Conservation (phyloP, 1,284 basidiomycete species). For the Heterobasidion annosum region DNA sequence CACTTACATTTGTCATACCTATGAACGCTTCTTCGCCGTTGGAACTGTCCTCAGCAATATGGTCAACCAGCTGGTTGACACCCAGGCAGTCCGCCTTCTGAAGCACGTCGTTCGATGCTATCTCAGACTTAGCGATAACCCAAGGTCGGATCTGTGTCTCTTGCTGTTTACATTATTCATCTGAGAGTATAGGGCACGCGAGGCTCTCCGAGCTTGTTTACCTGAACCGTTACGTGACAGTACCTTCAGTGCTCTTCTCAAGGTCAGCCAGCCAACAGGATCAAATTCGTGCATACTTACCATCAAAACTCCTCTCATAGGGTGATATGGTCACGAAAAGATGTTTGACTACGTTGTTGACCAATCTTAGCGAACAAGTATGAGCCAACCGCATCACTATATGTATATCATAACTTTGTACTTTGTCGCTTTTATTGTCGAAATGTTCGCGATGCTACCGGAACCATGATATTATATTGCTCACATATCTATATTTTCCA, state of each 20-base stretch:
- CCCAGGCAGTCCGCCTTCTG: slow-evolving; percentile 90
- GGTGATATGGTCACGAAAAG: slow-evolving; percentile 96
- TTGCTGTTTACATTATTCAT: neutral
- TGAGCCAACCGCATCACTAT: slow-evolving; percentile 13
- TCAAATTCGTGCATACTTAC: neutral
- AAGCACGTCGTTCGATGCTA: slow-evolving; percentile 99
- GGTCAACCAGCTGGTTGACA: slow-evolving; percentile 95
- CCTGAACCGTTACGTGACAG: slow-evolving; percentile 94
- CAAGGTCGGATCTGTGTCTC: slow-evolving; percentile 52
- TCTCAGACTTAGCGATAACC: slow-evolving; percentile 91
- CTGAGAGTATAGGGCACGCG: slow-evolving; percentile 64
- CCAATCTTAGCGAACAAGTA: slow-evolving; percentile 71
- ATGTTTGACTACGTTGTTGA: slow-evolving; percentile 90
- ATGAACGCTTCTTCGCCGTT: slow-evolving; percentile 98
- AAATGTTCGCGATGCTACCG: neutral
- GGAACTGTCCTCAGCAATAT: slow-evolving; percentile 98
- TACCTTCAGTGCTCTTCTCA: slow-evolving; percentile 86
- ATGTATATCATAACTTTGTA: neutral
- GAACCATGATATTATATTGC: too few relatives aligned
- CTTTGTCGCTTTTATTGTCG: neutral
- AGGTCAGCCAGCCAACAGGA: slow-evolving; percentile 35
- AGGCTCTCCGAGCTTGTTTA: slow-evolving; percentile 94
- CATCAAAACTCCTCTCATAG: slow-evolving; percentile 25
- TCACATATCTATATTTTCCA: too few relatives aligned
- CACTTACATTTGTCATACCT: slow-evolving; percentile 99